A percentile compares a stretch with the other conserved stretches of the same genome.
Conservation (phyloP, 257 asterid genomes). For the Solanum bulbocastanum region DNA sequence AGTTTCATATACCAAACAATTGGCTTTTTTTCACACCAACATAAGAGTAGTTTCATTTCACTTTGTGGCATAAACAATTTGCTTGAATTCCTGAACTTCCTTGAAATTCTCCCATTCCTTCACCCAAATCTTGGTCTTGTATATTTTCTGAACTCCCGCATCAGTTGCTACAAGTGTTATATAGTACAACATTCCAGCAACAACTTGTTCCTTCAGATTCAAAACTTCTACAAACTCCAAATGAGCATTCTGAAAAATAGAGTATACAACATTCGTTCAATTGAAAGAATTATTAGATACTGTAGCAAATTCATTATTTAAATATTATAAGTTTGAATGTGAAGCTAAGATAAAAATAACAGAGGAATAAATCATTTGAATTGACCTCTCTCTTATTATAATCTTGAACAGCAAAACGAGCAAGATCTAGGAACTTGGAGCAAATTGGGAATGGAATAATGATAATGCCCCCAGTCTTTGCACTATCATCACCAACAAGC, state of each 20-base stretch:
- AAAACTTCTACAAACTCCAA: neutral
- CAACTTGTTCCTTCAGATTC: neutral
- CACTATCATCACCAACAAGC: neutral
- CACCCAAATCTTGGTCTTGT: slow-evolving; percentile 2
- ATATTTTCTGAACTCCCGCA: neutral
- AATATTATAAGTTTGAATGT: too few species aligned
- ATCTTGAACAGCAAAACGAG: neutral
- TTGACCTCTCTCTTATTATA: neutral
- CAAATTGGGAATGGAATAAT: neutral
- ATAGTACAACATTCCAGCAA: neutral
- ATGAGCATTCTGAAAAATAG: neutral
- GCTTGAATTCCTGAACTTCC: slow-evolving; percentile 5
- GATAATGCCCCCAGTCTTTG: neutral
- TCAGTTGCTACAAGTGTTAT: slow-evolving; percentile 1
- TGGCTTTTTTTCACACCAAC: too few species aligned
- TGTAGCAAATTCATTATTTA: too few species aligned
- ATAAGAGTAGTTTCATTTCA: neutral
- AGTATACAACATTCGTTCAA: neutral
- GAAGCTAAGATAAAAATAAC: too few species aligned
- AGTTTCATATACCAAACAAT: too few species aligned
- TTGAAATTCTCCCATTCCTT: slow-evolving; percentile 3
- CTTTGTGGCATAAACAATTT: neutral
- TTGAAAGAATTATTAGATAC: too few species aligned
- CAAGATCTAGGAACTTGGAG: neutral
- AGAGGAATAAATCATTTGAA: too few species aligned